A percentile compares a stretch with the other conserved stretches of the same genome.
Conservation (phyloP, 2,329 filamentous ascomycete species). For the Leptodontidium sp. region DNA sequence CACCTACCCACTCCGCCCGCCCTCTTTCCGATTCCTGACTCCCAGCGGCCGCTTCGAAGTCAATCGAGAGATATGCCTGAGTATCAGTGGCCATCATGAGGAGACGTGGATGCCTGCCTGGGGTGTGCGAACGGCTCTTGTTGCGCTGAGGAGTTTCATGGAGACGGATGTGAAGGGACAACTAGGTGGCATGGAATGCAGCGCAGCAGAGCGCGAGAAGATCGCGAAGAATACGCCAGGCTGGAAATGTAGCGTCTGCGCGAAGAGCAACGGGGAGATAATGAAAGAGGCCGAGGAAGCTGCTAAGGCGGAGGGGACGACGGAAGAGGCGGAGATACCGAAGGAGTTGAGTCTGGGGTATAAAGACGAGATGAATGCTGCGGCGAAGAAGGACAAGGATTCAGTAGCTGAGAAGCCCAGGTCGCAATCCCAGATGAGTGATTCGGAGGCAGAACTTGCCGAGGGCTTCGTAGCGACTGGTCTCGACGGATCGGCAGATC, state of each 20-base stretch:
- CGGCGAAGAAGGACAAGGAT: conserved; percentile 51
- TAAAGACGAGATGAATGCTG: conserved; percentile 68
- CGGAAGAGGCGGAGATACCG: conserved; percentile 55
- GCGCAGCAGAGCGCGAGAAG: conserved; percentile 68
- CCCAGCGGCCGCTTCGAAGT: conserved; percentile 93
- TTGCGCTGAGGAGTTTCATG: conserved; percentile 87
- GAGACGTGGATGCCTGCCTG: conserved; percentile 99
- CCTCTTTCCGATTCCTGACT: conserved; percentile 94
- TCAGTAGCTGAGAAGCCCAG: conserved; percentile 15
- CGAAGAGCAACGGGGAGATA: conserved; percentile 75
- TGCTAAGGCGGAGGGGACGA: conserved; percentile 51
- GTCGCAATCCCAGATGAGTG: conserved; percentile 42
- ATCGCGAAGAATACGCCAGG: conserved; percentile 72
- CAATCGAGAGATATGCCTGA: conserved; percentile 95
- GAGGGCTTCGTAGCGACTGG: conserved; percentile 66
- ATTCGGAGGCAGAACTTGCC: conserved; percentile 55
- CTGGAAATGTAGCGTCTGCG: conserved; percentile 78
- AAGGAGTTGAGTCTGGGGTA: conserved; percentile 69
- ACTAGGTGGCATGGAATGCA: conserved; percentile 86
- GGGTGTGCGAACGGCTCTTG: conserved; percentile 90
- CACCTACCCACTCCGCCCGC: conserved; percentile 89
- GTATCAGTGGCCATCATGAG: conserved; percentile 93
- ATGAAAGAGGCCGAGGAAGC: conserved; percentile 73
- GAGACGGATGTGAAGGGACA: conserved; percentile 88
- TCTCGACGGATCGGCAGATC: conserved; percentile 31